Conservation (phyloP, 1,284 basidiomycete species). For the Puccinia horiana region DNA sequence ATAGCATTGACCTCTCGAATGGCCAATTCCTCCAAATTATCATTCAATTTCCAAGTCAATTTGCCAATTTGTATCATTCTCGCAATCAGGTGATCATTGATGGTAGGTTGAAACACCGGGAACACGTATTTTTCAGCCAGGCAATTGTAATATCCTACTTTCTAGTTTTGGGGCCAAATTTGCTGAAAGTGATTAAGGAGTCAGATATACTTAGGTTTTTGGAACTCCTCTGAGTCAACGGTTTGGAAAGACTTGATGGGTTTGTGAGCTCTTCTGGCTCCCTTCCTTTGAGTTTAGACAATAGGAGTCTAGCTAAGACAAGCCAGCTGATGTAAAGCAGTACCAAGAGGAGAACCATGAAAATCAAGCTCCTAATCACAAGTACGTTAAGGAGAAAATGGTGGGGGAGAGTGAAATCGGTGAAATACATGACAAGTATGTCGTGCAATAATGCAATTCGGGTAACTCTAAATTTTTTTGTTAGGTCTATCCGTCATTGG, state of each 20-base stretch:
- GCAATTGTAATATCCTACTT: background rate
- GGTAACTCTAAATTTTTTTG: background rate
- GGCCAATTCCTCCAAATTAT: background rate
- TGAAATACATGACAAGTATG: background rate
- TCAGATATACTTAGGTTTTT: background rate
- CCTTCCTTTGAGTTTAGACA: background rate
- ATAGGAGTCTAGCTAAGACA: background rate
- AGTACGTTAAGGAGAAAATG: background rate
- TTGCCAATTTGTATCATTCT: background rate
- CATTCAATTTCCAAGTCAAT: background rate
- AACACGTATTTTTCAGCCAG: background rate
- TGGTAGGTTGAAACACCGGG: background rate
- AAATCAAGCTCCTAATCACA: background rate
- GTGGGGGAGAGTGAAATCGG: background rate
- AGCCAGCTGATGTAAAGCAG: background rate
- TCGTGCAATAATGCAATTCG: background rate
- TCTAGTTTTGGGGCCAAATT: background rate
- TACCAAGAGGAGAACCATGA: background rate
- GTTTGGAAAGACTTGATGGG: background rate
- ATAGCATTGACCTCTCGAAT: background rate
- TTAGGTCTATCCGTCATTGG: background rate
- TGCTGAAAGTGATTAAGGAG: background rate
- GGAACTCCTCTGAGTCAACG: background rate
- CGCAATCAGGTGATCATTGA: background rate
- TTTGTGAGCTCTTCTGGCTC: background rate